A percentile compares a stretch with the other conserved stretches of the same genome.
Conservation (phyloP, 352 stramenopile species). For the Phytophthora lateralis region DNA sequence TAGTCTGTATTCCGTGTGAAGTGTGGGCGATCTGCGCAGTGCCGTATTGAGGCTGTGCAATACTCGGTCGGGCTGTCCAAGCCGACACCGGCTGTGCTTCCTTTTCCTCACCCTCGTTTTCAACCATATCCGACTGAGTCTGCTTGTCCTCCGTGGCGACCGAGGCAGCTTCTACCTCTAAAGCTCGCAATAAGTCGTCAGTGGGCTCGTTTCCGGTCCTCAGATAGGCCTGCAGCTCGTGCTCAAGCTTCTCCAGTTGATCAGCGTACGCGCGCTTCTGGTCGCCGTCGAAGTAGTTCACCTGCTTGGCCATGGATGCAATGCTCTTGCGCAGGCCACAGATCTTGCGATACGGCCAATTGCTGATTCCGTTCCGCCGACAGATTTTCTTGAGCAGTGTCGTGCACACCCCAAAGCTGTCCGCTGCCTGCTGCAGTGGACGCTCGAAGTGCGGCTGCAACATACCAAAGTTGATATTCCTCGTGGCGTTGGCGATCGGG, state of each 20-base stretch:
- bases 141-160: not conserved
- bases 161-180: conserved; percentile 23
- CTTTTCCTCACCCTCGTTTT: conserved; percentile 24
- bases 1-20: conserved; percentile 3
- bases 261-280: conserved; percentile 56
- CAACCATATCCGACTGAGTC: not conserved
- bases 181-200: conserved; percentile 24
- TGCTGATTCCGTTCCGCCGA: conserved; percentile 60
- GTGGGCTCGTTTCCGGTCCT: conserved; percentile 51
- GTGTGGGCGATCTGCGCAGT: not conserved
- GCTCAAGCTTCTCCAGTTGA: conserved; percentile 47
- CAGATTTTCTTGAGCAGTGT: conserved; percentile 78
- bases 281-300: conserved; percentile 67
- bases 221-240: conserved; percentile 49
- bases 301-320: conserved; percentile 61
- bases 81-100: conserved; percentile 8
- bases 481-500: conserved; percentile 51
- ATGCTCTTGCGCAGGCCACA: conserved; percentile 62
- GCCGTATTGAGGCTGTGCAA: conserved; percentile 8
- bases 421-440: conserved; percentile 53
- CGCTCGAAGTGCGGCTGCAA: conserved; percentile 64
- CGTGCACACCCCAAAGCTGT: conserved; percentile 65
- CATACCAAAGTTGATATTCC: conserved; percentile 61
- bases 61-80: conserved; percentile 29
- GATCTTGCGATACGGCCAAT: conserved; percentile 70